Conservation (phyloP, 2,329 filamentous ascomycete genomes). For the Calonectria montana region DNA sequence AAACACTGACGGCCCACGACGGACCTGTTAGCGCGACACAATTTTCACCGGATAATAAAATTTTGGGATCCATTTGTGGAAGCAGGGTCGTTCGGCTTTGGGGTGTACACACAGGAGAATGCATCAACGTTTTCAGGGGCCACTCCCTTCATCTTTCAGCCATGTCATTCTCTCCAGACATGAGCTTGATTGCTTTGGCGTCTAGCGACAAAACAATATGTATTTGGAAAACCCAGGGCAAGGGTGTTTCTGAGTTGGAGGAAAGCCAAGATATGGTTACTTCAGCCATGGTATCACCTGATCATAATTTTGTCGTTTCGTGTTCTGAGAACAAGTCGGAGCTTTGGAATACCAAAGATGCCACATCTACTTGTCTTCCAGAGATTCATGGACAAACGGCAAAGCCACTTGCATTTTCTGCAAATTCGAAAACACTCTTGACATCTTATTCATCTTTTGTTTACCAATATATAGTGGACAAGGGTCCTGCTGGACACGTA, state of each 20-base stretch:
- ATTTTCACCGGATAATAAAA: not conserved
- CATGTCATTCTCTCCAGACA: not conserved
- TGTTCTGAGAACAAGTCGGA: not conserved
- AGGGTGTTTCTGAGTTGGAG: not conserved
- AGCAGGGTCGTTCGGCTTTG: not conserved
- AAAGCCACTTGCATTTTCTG: not conserved
- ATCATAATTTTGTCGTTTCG: not conserved
- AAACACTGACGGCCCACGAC: not conserved
- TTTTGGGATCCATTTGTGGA: not conserved
- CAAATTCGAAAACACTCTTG: not conserved
- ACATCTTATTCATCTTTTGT: not conserved
- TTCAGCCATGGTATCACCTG: not conserved
- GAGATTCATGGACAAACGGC: not conserved
- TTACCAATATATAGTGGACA: not conserved
- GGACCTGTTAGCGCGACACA: not conserved
- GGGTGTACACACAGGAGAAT: not conserved
- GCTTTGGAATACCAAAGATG: not conserved
- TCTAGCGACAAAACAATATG: not conserved
- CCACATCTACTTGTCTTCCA: not conserved
- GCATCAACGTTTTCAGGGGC: not conserved
- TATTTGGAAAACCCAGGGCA: not conserved
- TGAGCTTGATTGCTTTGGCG: not conserved
- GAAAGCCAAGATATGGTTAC: not conserved
- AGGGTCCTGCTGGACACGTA: not conserved
- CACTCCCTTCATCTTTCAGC: not conserved